These are phyloP conservation scores for Blepharisma japonicum DNA, from an alignment of 73 alveolate species.

Conservation along the genomic window DNA sequence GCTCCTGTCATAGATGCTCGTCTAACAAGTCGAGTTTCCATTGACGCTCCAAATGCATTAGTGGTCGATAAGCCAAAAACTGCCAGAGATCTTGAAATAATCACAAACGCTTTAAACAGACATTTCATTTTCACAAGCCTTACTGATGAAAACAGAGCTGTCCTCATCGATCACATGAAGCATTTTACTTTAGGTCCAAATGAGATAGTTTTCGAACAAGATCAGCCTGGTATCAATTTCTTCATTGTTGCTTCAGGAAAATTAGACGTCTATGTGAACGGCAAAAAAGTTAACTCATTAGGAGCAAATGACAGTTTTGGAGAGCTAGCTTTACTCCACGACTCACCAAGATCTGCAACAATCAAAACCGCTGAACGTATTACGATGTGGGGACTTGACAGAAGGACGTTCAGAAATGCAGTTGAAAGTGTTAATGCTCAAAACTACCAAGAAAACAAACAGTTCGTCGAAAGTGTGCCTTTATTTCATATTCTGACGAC, in stretches of 20 bases:
- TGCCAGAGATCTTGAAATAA: background rate
- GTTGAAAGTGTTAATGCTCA: slow-evolving; percentile 44
- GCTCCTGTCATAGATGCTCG: slow-evolving; percentile 13
- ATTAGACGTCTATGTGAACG: background rate
- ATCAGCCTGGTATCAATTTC: slow-evolving; percentile 22
- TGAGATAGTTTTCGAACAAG: slow-evolving; percentile 21
- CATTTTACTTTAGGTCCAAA: background rate
- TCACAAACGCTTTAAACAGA: slow-evolving; percentile 3
- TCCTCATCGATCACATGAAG: background rate
- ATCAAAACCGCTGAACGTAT: background rate
- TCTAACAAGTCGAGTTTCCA: background rate
- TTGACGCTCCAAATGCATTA: slow-evolving; percentile 23
- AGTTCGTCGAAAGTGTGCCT: slow-evolving; percentile 47
- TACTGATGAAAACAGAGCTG: slow-evolving; percentile 15
- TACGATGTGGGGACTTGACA: slow-evolving; percentile 52
- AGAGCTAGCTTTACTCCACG: slow-evolving; percentile 65
- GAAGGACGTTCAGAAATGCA: slow-evolving; percentile 52
- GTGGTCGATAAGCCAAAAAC: slow-evolving; percentile 16
- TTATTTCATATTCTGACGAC: slow-evolving; percentile 48
- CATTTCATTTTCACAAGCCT: slow-evolving; percentile 21
- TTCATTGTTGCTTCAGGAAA: background rate
- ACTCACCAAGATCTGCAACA: slow-evolving; percentile 32
- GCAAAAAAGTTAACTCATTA: background rate
- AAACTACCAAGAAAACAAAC: slow-evolving; percentile 46
- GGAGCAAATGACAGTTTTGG: slow-evolving; percentile 63